Percentiles rank a stretch among this genome's conserved stretches.
Evolutionary conservation across 2,329 filamentous ascomycete genomes (phyloP).

Genomic region (Cercospora canescens): DNA sequence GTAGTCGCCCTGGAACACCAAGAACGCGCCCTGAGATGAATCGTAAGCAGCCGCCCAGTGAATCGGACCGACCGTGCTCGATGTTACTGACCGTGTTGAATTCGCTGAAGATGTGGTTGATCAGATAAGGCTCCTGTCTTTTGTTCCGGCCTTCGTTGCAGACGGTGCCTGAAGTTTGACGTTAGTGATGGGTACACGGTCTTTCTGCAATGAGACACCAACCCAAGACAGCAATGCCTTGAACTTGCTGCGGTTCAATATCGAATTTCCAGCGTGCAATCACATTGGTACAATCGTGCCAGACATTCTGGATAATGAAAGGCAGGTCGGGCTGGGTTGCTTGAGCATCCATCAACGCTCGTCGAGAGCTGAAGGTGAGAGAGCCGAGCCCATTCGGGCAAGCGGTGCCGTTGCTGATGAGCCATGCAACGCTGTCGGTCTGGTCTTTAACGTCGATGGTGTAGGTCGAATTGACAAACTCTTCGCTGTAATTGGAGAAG

Average conservation of each 20-base stretch:
- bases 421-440: conserved; percentile 30
- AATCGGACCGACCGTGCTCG: not conserved
- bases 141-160: conserved; percentile 5
- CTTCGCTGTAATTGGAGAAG: conserved; percentile 28
- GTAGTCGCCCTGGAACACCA: conserved; percentile 11
- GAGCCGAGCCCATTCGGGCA: conserved; percentile 19
- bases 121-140: conserved; percentile 26
- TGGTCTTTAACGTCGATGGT: conserved; percentile 28
- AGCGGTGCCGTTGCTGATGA: conserved; percentile 30
- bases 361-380: conserved; percentile 21
- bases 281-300: conserved; percentile 29
- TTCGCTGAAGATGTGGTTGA: conserved; percentile 28
- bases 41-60: not conserved
- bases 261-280: conserved; percentile 30
- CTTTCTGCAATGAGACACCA: not conserved
- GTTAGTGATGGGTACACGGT: too few species aligned
- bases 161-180: not conserved
- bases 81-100: conserved; percentile 26
- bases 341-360: conserved; percentile 27
- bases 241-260: conserved; percentile 25
- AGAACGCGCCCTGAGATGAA: conserved; percentile 7
- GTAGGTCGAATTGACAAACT: conserved; percentile 22
- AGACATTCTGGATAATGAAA: conserved; percentile 29
- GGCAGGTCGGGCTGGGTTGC: conserved; percentile 29
- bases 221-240: conserved; percentile 27